phyloP scores from a whole-genome alignment of 768 basidiomycete genomes.

The Ramaria sp. region DNA sequence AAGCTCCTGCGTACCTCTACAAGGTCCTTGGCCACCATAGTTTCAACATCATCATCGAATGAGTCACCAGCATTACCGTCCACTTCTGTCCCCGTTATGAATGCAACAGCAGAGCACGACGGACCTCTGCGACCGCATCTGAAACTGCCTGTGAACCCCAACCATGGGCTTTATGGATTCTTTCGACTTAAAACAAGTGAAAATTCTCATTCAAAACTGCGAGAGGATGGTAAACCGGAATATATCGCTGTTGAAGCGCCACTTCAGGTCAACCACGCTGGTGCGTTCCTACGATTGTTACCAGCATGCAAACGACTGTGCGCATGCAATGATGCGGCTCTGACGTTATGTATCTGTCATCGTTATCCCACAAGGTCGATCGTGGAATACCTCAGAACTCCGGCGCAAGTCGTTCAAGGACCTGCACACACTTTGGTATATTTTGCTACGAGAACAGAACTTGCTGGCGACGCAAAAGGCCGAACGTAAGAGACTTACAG shows the following conservation, averaged over 20 bases:
- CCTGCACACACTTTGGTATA: constrained; percentile 91
- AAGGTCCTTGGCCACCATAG: background rate
- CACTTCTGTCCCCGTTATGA: background rate
- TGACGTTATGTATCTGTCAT: background rate
- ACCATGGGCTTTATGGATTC: constrained; percentile 72
- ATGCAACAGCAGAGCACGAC: constrained; percentile 3
- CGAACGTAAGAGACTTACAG: constrained; percentile 53
- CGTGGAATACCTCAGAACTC: constrained; percentile 81
- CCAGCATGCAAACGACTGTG: background rate
- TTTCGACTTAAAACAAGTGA: constrained; percentile 49
- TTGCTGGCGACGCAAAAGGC: constrained; percentile 80
- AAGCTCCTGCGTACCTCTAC: background rate
- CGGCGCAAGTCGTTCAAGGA: constrained; percentile 88
- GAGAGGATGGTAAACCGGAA: constrained; percentile 30
- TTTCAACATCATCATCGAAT: background rate
- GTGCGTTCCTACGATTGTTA: constrained; percentile 18
- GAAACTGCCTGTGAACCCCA: constrained; percentile 34
- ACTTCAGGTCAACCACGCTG: constrained; percentile 23
- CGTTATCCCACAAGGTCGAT: constrained; percentile 47
- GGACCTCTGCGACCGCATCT: constrained; percentile 32
- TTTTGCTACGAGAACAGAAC: constrained; percentile 81
- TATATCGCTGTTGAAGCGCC: constrained; percentile 38
- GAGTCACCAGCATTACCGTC: background rate
- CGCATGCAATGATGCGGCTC: background rate
- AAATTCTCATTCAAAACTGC: constrained; percentile 16